Evolutionary conservation across 108 stramenopile genomes (phyloP), one percentile per base, ranked within the genome.

Genomic region (Aurantiochytrium sp.): DNA sequence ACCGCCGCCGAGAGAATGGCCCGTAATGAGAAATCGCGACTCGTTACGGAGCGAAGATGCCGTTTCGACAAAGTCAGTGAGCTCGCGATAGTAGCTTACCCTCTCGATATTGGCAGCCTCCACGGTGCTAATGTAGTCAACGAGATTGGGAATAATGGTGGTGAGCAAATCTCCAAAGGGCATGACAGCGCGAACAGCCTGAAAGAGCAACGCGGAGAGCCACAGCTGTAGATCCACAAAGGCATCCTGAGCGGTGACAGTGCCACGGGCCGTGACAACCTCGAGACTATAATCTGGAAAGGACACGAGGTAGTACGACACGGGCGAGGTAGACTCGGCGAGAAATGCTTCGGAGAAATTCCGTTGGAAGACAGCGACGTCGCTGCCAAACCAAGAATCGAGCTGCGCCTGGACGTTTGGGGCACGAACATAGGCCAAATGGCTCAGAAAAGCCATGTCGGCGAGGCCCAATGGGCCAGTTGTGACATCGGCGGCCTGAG

Each of bases 201-300:
- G 96, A 35, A 94, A 90, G 44, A 96, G 89, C 14, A 88, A 92
- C 53, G 95, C 93, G 5, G 95, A 90, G 19, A 92, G 91, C 95
- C 96, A 97, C 3, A 96, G 91, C 88, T 96, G 95, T 23, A 92
- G 88, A 88, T 97, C 95, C 4, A 93, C 91, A 42, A 97, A 88
- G 91, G 92, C 91, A 73, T 97, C 96, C 92, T 91, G 95, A 10
- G 90, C 72, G 58, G 94, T 96, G 44, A 90, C 72, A n/a, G 95
- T 95, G 21, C 96, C 96, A 42, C 96, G 93, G 72, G 96, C 95
- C 47, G 91, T 64, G 57, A 97, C 89, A 47, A 96, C 83, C 8
- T 92, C 94, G 88, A 88, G 60, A 29, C 23, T 35, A 6, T 14
- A 6, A 23, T 23, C 28, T 6, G 45, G 49, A 45, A 83, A 83